Percentiles rank a stretch among this genome's conserved stretches.
These are phyloP conservation scores for Macrophomina pseudophaseolina DNA, from an alignment of 2,329 filamentous ascomycete genomes.

Conservation along the genomic window DNA sequence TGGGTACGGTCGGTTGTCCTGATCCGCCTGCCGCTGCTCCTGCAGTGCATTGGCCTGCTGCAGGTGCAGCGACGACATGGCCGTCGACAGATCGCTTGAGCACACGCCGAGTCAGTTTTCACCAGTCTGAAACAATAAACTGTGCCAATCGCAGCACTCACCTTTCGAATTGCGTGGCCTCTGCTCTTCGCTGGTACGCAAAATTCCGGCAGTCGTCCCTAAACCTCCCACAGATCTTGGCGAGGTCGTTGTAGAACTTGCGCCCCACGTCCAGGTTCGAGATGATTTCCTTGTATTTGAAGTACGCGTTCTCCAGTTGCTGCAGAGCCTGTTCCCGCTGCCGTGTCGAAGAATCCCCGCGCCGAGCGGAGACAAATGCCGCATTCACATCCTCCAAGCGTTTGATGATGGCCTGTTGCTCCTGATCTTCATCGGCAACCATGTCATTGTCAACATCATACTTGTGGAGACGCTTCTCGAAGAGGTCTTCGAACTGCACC, in stretches of 20 bases:
- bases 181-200: constrained; percentile 78
- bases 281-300: constrained; percentile 95
- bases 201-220: constrained; percentile 80
- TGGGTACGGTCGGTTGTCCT: constrained; percentile 46
- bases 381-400: constrained; percentile 77
- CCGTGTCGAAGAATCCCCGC: constrained; percentile 67
- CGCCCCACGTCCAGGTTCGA: constrained; percentile 88
- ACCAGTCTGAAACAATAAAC: not conserved
- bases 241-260: constrained; percentile 97
- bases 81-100: constrained; percentile 60
- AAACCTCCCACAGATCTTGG: constrained; percentile 83
- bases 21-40: constrained; percentile 54
- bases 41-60: constrained; percentile 51
- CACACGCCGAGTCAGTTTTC: constrained; percentile 1
- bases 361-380: constrained; percentile 75
- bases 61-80: constrained; percentile 64
- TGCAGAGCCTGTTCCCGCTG: constrained; percentile 89
- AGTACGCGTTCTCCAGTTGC: constrained; percentile 85
- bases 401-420: constrained; percentile 74
- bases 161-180: constrained; percentile 78
- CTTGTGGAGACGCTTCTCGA: constrained; percentile 77
- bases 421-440: constrained; percentile 71
- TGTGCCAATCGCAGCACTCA: not conserved
- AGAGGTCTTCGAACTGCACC: constrained; percentile 89
- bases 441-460: constrained; percentile 81